Evolutionary conservation across 176 grass and related monocot species (phyloP).

Genomic region (Oryza brachyantha): DNA sequence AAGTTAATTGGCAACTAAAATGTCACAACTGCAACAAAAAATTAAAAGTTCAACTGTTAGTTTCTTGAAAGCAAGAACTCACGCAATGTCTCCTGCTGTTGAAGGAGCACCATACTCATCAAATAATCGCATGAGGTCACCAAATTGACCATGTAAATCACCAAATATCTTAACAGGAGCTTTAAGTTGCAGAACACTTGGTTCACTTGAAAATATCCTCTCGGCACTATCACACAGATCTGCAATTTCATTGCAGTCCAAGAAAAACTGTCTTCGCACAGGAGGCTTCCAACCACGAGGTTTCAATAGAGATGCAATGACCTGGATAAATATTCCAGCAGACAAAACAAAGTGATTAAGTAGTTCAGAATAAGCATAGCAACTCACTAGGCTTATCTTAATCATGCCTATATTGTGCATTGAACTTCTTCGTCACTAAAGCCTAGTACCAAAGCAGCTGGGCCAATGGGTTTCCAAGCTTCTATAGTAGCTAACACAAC

Average conservation of each 20-base stretch:
- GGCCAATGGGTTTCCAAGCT: too few relatives aligned
- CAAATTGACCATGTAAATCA: constrained; percentile 97
- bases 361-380: background rate
- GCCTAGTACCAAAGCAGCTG: background rate
- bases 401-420: background rate
- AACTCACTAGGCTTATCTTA: background rate
- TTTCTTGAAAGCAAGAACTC: constrained; percentile 37
- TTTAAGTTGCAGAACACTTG: constrained; percentile 90
- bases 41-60: background rate
- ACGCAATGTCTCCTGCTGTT: constrained; percentile 98
- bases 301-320: constrained; percentile 88
- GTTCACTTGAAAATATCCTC: constrained; percentile 95
- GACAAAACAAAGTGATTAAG: constrained; percentile 23
- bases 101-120: constrained; percentile 98
- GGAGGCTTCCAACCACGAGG: constrained; percentile 98
- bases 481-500: background rate
- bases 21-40: constrained; percentile 16
- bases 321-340: constrained; percentile 47
- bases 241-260: constrained; percentile 98
- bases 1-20: constrained; percentile 6
- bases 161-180: constrained; percentile 98
- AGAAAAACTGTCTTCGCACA: constrained; percentile 85
- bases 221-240: constrained; percentile 94
- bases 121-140: constrained; percentile 94
- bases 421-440: background rate